A percentile compares a stretch with the other conserved stretches of the same genome.
Conservation (phyloP, 2,329 filamentous ascomycete species). For the Aspergillus fijiensis region DNA sequence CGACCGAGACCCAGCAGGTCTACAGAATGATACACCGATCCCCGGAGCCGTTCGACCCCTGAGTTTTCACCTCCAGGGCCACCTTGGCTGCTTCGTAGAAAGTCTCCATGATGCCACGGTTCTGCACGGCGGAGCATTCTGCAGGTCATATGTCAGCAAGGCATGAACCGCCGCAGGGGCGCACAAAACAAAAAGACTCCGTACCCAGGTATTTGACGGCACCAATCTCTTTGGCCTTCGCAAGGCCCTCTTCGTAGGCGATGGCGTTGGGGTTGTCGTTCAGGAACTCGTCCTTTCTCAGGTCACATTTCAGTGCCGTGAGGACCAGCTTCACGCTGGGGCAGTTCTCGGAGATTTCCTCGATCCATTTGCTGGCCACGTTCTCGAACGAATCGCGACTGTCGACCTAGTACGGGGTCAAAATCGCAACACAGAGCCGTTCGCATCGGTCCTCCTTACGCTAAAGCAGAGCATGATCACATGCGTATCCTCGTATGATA, state of each 20-base stretch:
- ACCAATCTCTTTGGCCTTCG: conserved; percentile 86
- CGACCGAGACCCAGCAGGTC: conserved; percentile 6
- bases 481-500: conserved; percentile 97
- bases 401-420: conserved; percentile 61
- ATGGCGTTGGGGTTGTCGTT: conserved; percentile 68
- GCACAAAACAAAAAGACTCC: neutral
- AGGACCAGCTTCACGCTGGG: conserved; percentile 92
- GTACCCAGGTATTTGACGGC: conserved; percentile 84
- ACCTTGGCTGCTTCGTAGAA: conserved; percentile 97
- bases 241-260: conserved; percentile 85
- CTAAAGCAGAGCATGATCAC: conserved; percentile 99
- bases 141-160: conserved; percentile 8
- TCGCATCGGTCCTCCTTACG: conserved; percentile 42
- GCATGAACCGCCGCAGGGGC: neutral
- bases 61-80: conserved; percentile 61
- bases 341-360: conserved; percentile 97
- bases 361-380: conserved; percentile 97
- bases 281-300: conserved; percentile 74
- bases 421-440: neutral
- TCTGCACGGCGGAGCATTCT: conserved; percentile 98
- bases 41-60: conserved; percentile 33
- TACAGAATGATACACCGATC: conserved; percentile 39
- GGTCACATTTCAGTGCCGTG: conserved; percentile 93
- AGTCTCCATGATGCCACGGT: conserved; percentile 95
- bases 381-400: conserved; percentile 96